phyloP scores from a whole-genome alignment of 2,329 filamentous ascomycete genomes.

The Sclerotinia minor region DNA sequence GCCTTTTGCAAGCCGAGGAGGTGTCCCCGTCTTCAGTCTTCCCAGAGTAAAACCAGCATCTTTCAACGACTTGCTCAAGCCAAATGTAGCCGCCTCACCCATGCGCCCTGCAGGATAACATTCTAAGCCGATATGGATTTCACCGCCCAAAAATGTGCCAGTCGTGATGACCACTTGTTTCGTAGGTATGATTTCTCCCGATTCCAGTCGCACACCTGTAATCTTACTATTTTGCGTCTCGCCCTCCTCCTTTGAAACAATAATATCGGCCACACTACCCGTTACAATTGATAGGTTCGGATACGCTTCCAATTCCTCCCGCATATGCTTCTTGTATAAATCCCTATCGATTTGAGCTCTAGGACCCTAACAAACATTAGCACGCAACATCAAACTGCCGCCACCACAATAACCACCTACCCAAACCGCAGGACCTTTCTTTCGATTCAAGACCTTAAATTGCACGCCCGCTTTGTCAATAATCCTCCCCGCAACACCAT shows the following conservation, averaged over 20 bases:
- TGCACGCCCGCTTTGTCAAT: conserved; percentile 95
- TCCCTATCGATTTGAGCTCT: conserved; percentile 91
- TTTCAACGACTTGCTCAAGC: conserved; percentile 83
- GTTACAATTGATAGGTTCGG: conserved; percentile 77
- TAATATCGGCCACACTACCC: conserved; percentile 90
- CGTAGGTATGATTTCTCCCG: conserved; percentile 79
- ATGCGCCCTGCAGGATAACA: conserved; percentile 85
- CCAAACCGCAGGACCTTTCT: conserved; percentile 95
- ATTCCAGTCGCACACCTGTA: conserved; percentile 81
- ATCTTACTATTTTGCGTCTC: conserved; percentile 66
- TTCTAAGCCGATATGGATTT: conserved; percentile 92
- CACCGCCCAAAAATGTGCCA: conserved; percentile 90
- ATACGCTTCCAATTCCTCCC: conserved; percentile 76
- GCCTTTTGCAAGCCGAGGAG: conserved; percentile 77
- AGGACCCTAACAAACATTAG: conserved; percentile 58
- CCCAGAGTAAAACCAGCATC: conserved; percentile 89
- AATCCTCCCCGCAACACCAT: conserved; percentile 82
- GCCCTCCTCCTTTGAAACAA: conserved; percentile 60
- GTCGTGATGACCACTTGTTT: conserved; percentile 90
- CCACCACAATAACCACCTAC: conserved; percentile 33
- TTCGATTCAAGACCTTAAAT: conserved; percentile 83
- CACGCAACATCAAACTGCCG: neutral
- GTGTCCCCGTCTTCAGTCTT: conserved; percentile 92
- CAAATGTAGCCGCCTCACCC: conserved; percentile 90
- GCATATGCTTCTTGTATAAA: conserved; percentile 89